Evolutionary conservation across 805 yeast species (phyloP), one percentile per base, ranked within the genome.

Genomic region (Kazachstania kunashirensis): DNA sequence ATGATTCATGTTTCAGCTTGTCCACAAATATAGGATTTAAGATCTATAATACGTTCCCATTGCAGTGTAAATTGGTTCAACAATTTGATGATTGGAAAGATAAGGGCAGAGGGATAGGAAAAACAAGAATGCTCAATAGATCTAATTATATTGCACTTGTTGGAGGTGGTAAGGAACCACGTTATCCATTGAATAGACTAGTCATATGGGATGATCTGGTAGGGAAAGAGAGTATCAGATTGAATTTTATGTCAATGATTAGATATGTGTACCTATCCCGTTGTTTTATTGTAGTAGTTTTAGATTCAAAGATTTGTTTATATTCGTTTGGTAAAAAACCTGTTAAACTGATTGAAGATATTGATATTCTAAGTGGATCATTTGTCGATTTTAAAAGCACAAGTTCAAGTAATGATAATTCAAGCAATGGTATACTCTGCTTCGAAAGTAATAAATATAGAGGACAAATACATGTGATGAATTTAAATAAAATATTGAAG

Each of bases 181-280:
- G 74, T 42, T 84, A 75, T 50, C 82, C 95, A 1, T 68, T 74
- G 46, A 84, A 84, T 61, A 83, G 82, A 55, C 72, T 86, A 26
- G 70, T 85, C 24, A 78, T 89, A 13, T 92, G 96, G 95, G 96
- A 89, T 59, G 97, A 89, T 55, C 59, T 84, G 42, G 83, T 84
- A 58, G 71, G 79, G 44, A 77, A 77, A 46, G 77, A 78, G 20
- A 80, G 88, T 4, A 65, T 84, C 14, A 70, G 71, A 25, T 61
- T 92, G 41, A 92, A 84, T 54, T 85, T 88, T 53, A 70, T 72
- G 66, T 73, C 78, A 31, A 83, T 89, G 0, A 79, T 89, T 4
- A 62, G 81, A 32, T 77, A 80, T 44, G 85, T 84, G 8, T 68
- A 79, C 27, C 59, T 89, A 27, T 81, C 94, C 9, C 67, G 95